Evolutionary conservation across 805 yeast genomes (phyloP).

Genomic region (Hanseniaspora clermontiae): DNA sequence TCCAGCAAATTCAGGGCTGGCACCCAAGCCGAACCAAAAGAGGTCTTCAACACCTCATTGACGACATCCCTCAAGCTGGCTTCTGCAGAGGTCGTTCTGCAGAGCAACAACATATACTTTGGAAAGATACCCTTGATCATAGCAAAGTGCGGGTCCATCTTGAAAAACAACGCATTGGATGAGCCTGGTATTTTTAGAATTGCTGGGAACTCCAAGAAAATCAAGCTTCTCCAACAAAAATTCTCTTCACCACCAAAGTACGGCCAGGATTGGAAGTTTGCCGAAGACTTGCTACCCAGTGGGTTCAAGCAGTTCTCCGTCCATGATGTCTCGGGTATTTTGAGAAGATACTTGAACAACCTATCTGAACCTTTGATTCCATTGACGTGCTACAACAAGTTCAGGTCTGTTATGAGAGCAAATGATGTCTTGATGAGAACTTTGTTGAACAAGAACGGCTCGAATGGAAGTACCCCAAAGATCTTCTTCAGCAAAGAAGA

Average conservation of each 20-base stretch:
- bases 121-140: conserved; percentile 87
- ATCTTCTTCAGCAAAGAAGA: conserved; percentile 12
- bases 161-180: conserved; percentile 63
- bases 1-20: conserved; percentile 2
- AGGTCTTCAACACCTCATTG: conserved; percentile 71
- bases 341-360: conserved; percentile 73
- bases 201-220: conserved; percentile 80
- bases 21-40: conserved; percentile 18
- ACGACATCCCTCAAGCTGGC: conserved; percentile 55
- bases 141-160: conserved; percentile 84
- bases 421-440: conserved; percentile 33
- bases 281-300: not conserved
- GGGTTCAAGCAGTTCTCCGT: conserved; percentile 56
- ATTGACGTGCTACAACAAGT: conserved; percentile 55
- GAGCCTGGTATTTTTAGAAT: conserved; percentile 89
- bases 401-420: conserved; percentile 59
- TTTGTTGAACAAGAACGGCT: conserved; percentile 52
- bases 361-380: conserved; percentile 91
- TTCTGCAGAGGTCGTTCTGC: conserved; percentile 50
- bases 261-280: conserved; percentile 66
- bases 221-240: conserved; percentile 68
- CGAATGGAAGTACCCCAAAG: conserved; percentile 17
- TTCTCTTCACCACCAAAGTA: conserved; percentile 82
- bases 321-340: conserved; percentile 88
- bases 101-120: conserved; percentile 55